phyloP scores from a whole-genome alignment of 1,139 yeast genomes.

The Pichia sorboxylosa region DNA sequence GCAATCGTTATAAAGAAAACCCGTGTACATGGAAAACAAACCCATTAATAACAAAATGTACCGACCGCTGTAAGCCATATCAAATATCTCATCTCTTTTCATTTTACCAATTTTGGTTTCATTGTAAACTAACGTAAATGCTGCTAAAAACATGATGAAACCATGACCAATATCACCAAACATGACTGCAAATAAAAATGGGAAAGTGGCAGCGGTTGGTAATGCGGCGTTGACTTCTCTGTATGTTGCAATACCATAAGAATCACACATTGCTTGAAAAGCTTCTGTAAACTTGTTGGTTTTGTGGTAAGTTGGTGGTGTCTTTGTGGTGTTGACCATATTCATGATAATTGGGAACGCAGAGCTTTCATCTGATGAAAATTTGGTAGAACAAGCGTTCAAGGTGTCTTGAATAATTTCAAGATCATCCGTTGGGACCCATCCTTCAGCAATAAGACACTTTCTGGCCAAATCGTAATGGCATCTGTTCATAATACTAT shows the following conservation, averaged over 20 bases:
- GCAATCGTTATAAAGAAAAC: conserved; percentile 63
- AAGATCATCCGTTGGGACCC: conserved; percentile 60
- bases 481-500: conserved; percentile 53
- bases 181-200: conserved; percentile 81
- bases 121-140: conserved; percentile 44
- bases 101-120: conserved; percentile 47
- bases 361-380: conserved; percentile 16
- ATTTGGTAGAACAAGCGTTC: conserved; percentile 22
- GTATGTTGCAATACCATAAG: conserved; percentile 69
- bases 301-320: conserved; percentile 72
- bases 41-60: conserved; percentile 70
- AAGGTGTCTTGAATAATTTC: conserved; percentile 23
- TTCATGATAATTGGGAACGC: conserved; percentile 55
- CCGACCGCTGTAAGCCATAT: conserved; percentile 72
- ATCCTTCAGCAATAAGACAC: conserved; percentile 64
- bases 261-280: conserved; percentile 67
- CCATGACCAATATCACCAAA: conserved; percentile 85
- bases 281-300: conserved; percentile 69
- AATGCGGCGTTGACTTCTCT: conserved; percentile 74
- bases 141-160: conserved; percentile 49
- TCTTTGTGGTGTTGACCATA: conserved; percentile 50
- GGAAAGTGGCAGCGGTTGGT: conserved; percentile 70
- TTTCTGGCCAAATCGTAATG: conserved; percentile 55
- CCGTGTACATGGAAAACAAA: conserved; percentile 66
- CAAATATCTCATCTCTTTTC: conserved; percentile 69